phyloP scores from a whole-genome alignment of 495 filamentous ascomycete genomes.

The Podospora pseudocomata region DNA sequence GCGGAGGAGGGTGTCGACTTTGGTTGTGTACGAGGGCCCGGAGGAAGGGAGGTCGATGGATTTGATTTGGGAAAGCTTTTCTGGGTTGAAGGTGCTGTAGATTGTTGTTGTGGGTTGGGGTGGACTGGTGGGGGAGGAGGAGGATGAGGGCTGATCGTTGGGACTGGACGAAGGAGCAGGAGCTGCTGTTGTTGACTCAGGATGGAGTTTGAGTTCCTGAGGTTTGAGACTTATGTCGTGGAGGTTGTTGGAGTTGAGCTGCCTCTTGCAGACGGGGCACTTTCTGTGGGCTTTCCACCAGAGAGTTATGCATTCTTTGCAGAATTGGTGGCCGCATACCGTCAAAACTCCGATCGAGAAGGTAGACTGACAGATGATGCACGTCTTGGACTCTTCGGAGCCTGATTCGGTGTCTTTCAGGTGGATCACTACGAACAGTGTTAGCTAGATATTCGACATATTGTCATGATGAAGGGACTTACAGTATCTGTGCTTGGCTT shows the following conservation, averaged over 20 bases:
- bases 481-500: constrained; percentile 71
- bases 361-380: constrained; percentile 71
- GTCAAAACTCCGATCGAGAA: constrained; percentile 83
- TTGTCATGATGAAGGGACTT: constrained; percentile 20
- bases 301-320: constrained; percentile 71
- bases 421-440: constrained; percentile 36
- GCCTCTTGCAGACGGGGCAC: constrained; percentile 75
- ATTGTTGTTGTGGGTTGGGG: constrained; percentile 43
- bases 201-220: constrained; percentile 62
- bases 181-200: constrained; percentile 44
- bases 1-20: constrained; percentile 76
- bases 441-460: constrained; percentile 18
- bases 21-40: constrained; percentile 73
- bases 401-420: constrained; percentile 51
- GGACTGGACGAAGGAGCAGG: constrained; percentile 7
- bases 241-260: constrained; percentile 58
- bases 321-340: constrained; percentile 86
- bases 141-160: neutral
- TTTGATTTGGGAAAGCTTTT: constrained; percentile 74
- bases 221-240: constrained; percentile 83
- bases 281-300: constrained; percentile 66
- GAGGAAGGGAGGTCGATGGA: constrained; percentile 61
- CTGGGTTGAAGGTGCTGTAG: constrained; percentile 70
- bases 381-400: constrained; percentile 58
- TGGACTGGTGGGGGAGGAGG: neutral